Evolutionary conservation across 768 basidiomycete species (phyloP).

Genomic region (Tylopilus felleus): DNA sequence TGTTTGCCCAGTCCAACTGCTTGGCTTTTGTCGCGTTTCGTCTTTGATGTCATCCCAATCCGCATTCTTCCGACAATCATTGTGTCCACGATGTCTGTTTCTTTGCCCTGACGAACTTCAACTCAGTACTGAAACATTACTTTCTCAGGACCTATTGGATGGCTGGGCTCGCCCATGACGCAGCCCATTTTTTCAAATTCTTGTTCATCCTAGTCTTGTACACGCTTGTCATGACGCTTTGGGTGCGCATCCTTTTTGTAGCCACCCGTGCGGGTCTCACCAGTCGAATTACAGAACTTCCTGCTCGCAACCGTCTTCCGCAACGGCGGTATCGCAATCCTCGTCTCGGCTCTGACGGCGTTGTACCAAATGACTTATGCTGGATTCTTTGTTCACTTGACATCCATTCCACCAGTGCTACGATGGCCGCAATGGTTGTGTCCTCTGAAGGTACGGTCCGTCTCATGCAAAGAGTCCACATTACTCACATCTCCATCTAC

Average conservation of each 20-base stretch:
- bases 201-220: conserved; percentile 85
- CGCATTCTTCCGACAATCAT: conserved; percentile 87
- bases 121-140: conserved; percentile 5
- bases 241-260: conserved; percentile 45
- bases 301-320: conserved; percentile 78
- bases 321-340: conserved; percentile 88
- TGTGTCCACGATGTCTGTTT: conserved; percentile 73
- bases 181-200: conserved; percentile 92
- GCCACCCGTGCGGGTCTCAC: neutral
- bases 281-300: conserved; percentile 64
- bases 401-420: conserved; percentile 81
- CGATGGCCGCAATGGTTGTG: conserved; percentile 93
- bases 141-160: conserved; percentile 83
- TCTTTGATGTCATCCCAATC: conserved; percentile 88
- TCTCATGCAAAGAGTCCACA: neutral
- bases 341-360: conserved; percentile 73
- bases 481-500: neutral
- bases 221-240: conserved; percentile 82
- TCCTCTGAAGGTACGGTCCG: conserved; percentile 56
- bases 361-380: conserved; percentile 86
- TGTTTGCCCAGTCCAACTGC: conserved; percentile 64
- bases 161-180: conserved; percentile 80
- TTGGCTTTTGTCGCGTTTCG: conserved; percentile 84
- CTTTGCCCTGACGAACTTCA: neutral
- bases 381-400: conserved; percentile 89